Conservation (phyloP, 768 basidiomycete species). For the Leccinum fibrillosum region DNA sequence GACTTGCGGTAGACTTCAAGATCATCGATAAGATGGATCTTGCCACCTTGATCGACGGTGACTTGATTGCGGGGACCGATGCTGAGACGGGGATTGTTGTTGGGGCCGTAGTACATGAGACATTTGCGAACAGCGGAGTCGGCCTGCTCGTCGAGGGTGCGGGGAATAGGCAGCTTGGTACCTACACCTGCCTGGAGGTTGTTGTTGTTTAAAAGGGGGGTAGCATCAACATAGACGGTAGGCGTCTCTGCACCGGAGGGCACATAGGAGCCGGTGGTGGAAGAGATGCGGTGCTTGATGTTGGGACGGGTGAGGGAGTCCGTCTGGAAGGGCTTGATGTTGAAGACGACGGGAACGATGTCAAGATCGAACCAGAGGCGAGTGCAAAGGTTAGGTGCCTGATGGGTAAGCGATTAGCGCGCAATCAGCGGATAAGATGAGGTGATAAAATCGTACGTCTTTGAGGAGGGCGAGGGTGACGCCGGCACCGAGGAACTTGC, state of each 20-base stretch:
- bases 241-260: conserved; percentile 77
- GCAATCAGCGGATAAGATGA: conserved; percentile 5
- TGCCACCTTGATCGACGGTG: conserved; percentile 80
- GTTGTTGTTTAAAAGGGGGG: conserved; percentile 43
- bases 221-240: conserved; percentile 59
- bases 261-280: conserved; percentile 74
- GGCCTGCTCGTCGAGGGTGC: conserved; percentile 80
- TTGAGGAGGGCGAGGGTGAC: conserved; percentile 67
- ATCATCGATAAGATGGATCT: conserved; percentile 83
- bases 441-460: conserved; percentile 45
- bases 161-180: conserved; percentile 65
- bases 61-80: conserved; percentile 87
- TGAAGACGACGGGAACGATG: conserved; percentile 82
- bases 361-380: conserved; percentile 81
- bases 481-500: conserved; percentile 85
- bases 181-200: conserved; percentile 43
- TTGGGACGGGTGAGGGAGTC: conserved; percentile 77
- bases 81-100: conserved; percentile 77
- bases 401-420: conserved; percentile 21
- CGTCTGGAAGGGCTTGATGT: conserved; percentile 80
- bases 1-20: conserved; percentile 73
- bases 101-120: conserved; percentile 78
- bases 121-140: conserved; percentile 85
- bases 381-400: conserved; percentile 82
- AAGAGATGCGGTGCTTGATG: conserved; percentile 79